phyloP scores from a whole-genome alignment of 495 filamentous ascomycete genomes.

The Ascodesmis nigricans region DNA sequence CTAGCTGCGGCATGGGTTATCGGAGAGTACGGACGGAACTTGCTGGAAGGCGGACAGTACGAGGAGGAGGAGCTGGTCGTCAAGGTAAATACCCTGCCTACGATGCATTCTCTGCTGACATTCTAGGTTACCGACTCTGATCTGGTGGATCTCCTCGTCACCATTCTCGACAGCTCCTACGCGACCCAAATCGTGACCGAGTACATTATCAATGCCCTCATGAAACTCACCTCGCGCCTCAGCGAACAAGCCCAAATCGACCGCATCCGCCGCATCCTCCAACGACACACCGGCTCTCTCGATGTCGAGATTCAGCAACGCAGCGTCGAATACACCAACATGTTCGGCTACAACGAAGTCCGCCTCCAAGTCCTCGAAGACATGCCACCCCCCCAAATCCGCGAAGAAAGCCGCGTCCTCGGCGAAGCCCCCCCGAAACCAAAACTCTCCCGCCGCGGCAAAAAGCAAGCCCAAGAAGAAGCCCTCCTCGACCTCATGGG shows the following conservation, averaged over 20 bases:
- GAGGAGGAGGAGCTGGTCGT: conserved; percentile 86
- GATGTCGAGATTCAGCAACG: conserved; percentile 92
- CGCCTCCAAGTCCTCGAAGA: conserved; percentile 79
- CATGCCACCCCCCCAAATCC: conserved; percentile 93
- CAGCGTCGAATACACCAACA: conserved; percentile 80
- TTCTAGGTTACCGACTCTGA: conserved; percentile 57
- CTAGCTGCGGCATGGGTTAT: conserved; percentile 95
- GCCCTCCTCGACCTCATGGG: conserved; percentile 84
- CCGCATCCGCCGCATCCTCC: conserved; percentile 54
- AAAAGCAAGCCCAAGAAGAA: conserved; percentile 75
- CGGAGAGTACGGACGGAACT: conserved; percentile 81
- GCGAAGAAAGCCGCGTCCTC: conserved; percentile 52
- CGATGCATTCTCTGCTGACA: neutral
- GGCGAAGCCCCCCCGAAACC: conserved; percentile 41
- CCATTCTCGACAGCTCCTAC: conserved; percentile 83
- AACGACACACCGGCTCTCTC: conserved; percentile 52
- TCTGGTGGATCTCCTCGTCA: conserved; percentile 70
- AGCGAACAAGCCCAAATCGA: conserved; percentile 65
- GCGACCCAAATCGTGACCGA: conserved; percentile 71
- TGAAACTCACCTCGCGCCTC: conserved; percentile 86
- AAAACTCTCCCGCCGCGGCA: conserved; percentile 54
- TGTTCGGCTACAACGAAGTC: conserved; percentile 75
- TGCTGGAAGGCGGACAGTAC: conserved; percentile 73
- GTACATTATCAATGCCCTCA: conserved; percentile 83
- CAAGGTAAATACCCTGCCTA: conserved; percentile 24